phyloP scores from a whole-genome alignment of 108 stramenopile genomes.

The Cyclostephanos tholiformis region DNA sequence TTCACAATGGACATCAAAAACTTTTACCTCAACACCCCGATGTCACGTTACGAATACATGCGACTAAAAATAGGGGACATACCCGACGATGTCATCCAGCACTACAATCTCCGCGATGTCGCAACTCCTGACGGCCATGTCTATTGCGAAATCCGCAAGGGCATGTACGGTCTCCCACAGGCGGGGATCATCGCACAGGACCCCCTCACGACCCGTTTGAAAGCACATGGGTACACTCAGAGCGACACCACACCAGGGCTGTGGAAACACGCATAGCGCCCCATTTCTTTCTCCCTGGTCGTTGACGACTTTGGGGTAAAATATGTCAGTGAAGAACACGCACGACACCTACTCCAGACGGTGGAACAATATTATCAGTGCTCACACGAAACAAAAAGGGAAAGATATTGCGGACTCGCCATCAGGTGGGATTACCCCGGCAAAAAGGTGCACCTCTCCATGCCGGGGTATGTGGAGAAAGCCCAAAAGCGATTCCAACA shows the following conservation, averaged over 20 bases:
- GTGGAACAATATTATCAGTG: neutral
- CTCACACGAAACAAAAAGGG: neutral
- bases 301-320: conserved; percentile 48
- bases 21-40: conserved; percentile 50
- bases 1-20: conserved; percentile 45
- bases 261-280: conserved; percentile 35
- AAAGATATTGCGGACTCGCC: neutral
- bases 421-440: conserved; percentile 1
- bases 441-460: neutral
- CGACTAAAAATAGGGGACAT: conserved; percentile 18
- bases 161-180: conserved; percentile 64
- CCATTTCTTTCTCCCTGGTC: conserved; percentile 25
- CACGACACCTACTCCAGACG: neutral
- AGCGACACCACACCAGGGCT: conserved; percentile 46
- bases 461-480: neutral
- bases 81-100: conserved; percentile 38
- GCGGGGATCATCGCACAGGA: conserved; percentile 47
- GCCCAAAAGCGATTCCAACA: conserved; percentile 1
- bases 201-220: neutral
- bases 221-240: conserved; percentile 32
- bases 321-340: conserved; percentile 19
- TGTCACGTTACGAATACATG: conserved; percentile 45
- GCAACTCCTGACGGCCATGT: conserved; percentile 18
- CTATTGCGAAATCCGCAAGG: conserved; percentile 23
- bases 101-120: conserved; percentile 37